phyloP scores from a whole-genome alignment of 306 rosid species.

The peach (Prunus persica) region Prunus_persica_NCBIv2 NC_034014.1:22684001-22684500 shows the following conservation, averaged over 20 bases:
- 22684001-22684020: no score
- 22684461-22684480: slow-evolving; percentile 3
- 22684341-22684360: not conserved
- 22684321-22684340: not conserved
- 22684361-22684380: not conserved
- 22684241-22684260: not conserved
- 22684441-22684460: not conserved
- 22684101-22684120: no score
- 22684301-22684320: not conserved
- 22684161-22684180: no score
- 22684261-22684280: not conserved
- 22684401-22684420: not conserved
- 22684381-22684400: not conserved
- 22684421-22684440: not conserved
- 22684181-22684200: no score
- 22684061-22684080: no score
- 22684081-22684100: no score
- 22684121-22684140: no score
- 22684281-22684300: not conserved
- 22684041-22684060: no score
- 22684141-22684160: no score
- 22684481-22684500: slow-evolving; percentile 58
- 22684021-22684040: no score
- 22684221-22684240: not conserved
- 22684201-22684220: no score